Percentiles rank a stretch among this genome's conserved stretches.
Evolutionary conservation across 1,139 yeast species (phyloP).

Genomic region (Groenewaldozyma auringiensis): DNA sequence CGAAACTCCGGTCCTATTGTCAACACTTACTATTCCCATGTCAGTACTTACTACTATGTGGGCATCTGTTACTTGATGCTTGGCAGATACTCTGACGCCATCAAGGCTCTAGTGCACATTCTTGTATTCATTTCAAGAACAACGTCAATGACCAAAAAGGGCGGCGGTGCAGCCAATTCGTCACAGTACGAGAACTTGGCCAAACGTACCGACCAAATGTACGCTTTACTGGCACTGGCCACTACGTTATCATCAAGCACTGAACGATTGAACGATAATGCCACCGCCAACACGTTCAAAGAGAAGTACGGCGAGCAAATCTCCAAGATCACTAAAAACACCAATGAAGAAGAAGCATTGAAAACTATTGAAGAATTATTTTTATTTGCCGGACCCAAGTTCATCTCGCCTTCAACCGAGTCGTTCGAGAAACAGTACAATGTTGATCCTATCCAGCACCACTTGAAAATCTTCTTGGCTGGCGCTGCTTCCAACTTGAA

Average conservation of each 20-base stretch:
- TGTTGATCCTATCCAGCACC: slow-evolving; percentile 38
- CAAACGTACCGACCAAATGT: slow-evolving; percentile 46
- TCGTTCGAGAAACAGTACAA: slow-evolving; percentile 30
- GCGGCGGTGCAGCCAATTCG: slow-evolving; percentile 14
- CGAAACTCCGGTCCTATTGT: slow-evolving; percentile 35
- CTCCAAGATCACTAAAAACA: slow-evolving; percentile 36
- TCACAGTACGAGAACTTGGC: slow-evolving; percentile 42
- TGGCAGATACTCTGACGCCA: slow-evolving; percentile 43
- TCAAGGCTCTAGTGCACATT: slow-evolving; percentile 41
- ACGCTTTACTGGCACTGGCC: slow-evolving; percentile 41
- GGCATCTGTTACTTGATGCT: slow-evolving; percentile 46
- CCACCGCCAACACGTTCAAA: slow-evolving; percentile 35
- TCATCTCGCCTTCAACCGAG: slow-evolving; percentile 37
- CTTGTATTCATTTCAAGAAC: slow-evolving; percentile 41
- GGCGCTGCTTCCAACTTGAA: slow-evolving; percentile 35
- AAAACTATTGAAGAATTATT: slow-evolving; percentile 40
- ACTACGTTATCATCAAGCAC: slow-evolving; percentile 39
- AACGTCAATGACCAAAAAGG: slow-evolving; percentile 34
- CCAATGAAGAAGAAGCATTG: slow-evolving; percentile 14
- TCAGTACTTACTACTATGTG: slow-evolving; percentile 44
- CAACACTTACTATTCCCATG: slow-evolving; percentile 41
- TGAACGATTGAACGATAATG: slow-evolving; percentile 36
- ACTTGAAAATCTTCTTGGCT: slow-evolving; percentile 38
- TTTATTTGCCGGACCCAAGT: slow-evolving; percentile 42
- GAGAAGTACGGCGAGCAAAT: slow-evolving; percentile 43